Evolutionary conservation across 192 early-diverging fungal genomes (phyloP), one percentile per base, ranked within the genome.

Genomic region (Diversispora epigaea): DNA sequence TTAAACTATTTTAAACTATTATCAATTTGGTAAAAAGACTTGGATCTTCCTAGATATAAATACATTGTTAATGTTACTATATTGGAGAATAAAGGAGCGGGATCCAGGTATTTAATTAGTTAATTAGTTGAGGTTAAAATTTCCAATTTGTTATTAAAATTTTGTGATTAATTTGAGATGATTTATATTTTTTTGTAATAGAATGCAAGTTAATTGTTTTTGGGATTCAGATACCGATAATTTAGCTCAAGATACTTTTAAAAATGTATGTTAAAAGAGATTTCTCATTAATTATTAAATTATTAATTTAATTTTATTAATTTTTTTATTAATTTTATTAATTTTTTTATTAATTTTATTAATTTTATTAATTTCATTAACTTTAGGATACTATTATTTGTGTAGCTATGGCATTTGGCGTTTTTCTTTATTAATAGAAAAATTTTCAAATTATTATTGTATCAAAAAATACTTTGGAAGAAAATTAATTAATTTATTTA

Each of bases 51-150:
- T 52, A 25, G 61, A n/a, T 75, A 75, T n/a, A 75, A 75, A 22
- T 75, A 75, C 40, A 44, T 75, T 54, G 61, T 75, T 7, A 75
- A 75, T 75, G 73, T 75, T 46, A 64, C 73, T 15, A 75, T 75
- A 47, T 11, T 75, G 32, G 62, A 65, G 8, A 75, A 75, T 40
- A 65, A 64, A 55, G 73, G 73, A n/a, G 73, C 21, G n/a, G 73
- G 73, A 21, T 46, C 47, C 32, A 63, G 73, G 73, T 75, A 75
- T 22, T 15, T 14, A 41, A 22, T 45, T 19, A n/a, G 7, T 44
- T 19, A 2, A 12, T 25, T 60, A 15, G 19, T 25, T 21, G 8
- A 39, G 12, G 6, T 40, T 25, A n/a, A 19, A 70, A 8, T 12
- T 39, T 25, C 7, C 0, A 52, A 3, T 55, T 50, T 6, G 39